Percentiles rank a stretch among this genome's conserved stretches.
Evolutionary conservation across 139 green algal genomes (phyloP).

Genomic region (Picochlorum sp.): DNA sequence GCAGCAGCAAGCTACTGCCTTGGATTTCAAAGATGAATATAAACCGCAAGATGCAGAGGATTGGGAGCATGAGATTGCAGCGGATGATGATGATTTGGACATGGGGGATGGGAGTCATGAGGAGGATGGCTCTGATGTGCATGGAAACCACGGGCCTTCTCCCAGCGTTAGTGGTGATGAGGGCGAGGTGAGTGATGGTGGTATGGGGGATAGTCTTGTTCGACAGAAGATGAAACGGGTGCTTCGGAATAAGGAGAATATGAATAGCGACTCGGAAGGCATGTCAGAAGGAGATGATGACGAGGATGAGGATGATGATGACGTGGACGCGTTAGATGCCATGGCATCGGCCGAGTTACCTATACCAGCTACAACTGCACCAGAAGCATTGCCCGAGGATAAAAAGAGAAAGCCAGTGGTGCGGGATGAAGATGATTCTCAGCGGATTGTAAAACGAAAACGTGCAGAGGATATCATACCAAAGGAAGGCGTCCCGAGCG

Average conservation of each 20-base stretch:
- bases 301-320: slow-evolving; percentile 19
- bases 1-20: not conserved
- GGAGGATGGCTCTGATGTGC: not conserved
- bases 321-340: slow-evolving; percentile 4
- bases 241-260: not conserved
- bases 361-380: not conserved
- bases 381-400: not conserved
- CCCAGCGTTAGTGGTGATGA: slow-evolving; percentile 5
- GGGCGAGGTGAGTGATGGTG: not conserved
- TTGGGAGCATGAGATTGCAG: slow-evolving; percentile 31
- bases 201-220: slow-evolving; percentile 1
- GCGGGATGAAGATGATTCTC: not conserved
- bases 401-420: slow-evolving; percentile 21
- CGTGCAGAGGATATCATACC: not conserved
- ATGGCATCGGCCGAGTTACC: slow-evolving; percentile 12
- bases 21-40: slow-evolving; percentile 6
- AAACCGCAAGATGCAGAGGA: slow-evolving; percentile 22
- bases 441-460: not conserved
- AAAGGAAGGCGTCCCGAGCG: slow-evolving; percentile 29
- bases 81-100: slow-evolving; percentile 31
- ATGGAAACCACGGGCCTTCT: not conserved
- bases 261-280: not conserved
- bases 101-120: slow-evolving; percentile 26
- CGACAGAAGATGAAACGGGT: not conserved
- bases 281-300: slow-evolving; percentile 21